Conservation (phyloP, 495 filamentous ascomycete genomes). For the Talaromyces trachyspermus region DNA sequence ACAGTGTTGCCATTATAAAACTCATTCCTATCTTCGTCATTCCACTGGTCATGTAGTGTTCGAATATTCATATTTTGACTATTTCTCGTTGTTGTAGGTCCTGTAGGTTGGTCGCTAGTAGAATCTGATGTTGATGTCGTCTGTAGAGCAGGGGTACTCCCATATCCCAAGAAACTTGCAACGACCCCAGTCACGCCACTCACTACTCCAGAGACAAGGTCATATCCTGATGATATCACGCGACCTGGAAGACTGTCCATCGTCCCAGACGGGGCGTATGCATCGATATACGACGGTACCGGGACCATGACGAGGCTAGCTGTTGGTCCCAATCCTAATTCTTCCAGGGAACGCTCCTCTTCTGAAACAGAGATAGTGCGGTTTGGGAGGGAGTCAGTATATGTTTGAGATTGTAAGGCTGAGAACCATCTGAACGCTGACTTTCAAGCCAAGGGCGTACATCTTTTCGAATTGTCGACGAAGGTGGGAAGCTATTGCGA, state of each 20-base stretch:
- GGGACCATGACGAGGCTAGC: conserved; percentile 80
- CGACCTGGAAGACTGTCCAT: conserved; percentile 35
- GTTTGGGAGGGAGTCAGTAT: conserved; percentile 75
- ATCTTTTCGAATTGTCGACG: conserved; percentile 53
- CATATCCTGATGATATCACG: conserved; percentile 37
- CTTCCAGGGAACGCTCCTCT: conserved; percentile 57
- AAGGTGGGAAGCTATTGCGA: conserved; percentile 59
- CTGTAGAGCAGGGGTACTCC: conserved; percentile 14
- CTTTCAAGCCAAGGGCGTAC: conserved; percentile 74
- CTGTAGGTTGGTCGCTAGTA: not conserved
- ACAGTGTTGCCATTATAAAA: conserved; percentile 90
- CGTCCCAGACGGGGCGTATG: conserved; percentile 40
- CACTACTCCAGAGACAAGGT: conserved; percentile 34
- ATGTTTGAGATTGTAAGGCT: conserved; percentile 77
- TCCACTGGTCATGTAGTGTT: conserved; percentile 50
- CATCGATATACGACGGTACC: conserved; percentile 50
- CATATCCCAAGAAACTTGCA: conserved; percentile 49
- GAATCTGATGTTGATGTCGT: not conserved
- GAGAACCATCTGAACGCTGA: conserved; percentile 36
- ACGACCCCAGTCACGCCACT: conserved; percentile 43
- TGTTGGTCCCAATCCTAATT: conserved; percentile 64
- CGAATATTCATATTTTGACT: conserved; percentile 37
- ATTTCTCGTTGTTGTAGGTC: conserved; percentile 12
- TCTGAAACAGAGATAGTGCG: conserved; percentile 63
- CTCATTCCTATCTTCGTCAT: conserved; percentile 47